phyloP scores from a whole-genome alignment of 805 yeast genomes.

The Sporopachydermia quercuum region DNA sequence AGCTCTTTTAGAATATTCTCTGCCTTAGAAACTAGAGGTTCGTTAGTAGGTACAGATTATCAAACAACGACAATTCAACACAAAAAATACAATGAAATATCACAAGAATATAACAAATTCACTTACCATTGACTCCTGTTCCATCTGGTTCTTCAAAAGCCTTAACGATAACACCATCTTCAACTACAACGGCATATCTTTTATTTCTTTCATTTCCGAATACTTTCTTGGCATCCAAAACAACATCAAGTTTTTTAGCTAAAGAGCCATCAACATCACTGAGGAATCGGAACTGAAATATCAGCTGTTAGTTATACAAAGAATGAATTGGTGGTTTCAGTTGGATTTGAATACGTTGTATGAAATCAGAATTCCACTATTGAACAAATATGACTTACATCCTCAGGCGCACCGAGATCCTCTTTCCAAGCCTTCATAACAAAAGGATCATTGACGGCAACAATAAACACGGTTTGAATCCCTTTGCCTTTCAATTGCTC shows the following conservation, averaged over 20 bases:
- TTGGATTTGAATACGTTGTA: no score
- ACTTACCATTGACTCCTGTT: conserved; percentile 46
- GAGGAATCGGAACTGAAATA: conserved; percentile 34
- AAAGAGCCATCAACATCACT: conserved; percentile 76
- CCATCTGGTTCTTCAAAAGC: conserved; percentile 72
- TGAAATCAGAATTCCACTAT: no score
- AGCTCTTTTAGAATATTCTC: neutral
- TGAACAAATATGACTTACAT: no score
- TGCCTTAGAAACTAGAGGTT: neutral
- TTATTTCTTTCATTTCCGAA: conserved; percentile 67
- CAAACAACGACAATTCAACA: no score
- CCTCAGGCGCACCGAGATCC: conserved; percentile 19
- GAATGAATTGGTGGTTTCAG: no score
- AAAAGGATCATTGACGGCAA: conserved; percentile 79
- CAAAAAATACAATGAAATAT: no score
- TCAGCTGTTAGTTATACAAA: neutral
- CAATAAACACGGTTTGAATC: conserved; percentile 42
- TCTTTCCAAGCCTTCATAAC: conserved; percentile 74
- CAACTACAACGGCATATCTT: conserved; percentile 63
- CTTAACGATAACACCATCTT: conserved; percentile 55
- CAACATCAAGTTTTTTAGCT: conserved; percentile 44
- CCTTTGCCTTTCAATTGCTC: conserved; percentile 50
- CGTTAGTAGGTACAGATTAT: no score
- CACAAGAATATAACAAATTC: no score
- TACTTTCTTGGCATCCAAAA: conserved; percentile 60